Evolutionary conservation across 2,329 filamentous ascomycete genomes (phyloP).

Genomic region (Stemphylium lycopersici): DNA sequence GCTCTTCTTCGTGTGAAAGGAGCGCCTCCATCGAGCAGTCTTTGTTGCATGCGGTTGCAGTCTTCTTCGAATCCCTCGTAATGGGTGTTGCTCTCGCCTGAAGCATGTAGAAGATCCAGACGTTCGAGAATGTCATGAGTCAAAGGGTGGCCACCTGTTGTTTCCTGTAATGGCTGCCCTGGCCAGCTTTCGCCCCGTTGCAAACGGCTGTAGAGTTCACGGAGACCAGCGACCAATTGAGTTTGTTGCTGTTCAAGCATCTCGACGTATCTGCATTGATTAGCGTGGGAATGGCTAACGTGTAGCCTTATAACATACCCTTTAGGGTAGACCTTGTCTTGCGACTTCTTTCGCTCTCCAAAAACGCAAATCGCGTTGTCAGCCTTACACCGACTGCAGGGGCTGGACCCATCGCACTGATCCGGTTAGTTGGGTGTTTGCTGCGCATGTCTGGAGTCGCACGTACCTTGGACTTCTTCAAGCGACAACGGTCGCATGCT

Average conservation of each 20-base stretch:
- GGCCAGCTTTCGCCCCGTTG: conserved; percentile 62
- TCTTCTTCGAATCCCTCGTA: conserved; percentile 65
- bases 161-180: conserved; percentile 59
- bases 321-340: conserved; percentile 72
- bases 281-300: conserved; percentile 4
- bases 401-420: conserved; percentile 66
- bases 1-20: conserved; percentile 59
- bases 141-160: conserved; percentile 61
- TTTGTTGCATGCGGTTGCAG: conserved; percentile 60
- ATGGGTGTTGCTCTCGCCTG: conserved; percentile 53
- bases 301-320: conserved; percentile 52
- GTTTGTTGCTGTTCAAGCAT: conserved; percentile 71
- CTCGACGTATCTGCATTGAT: conserved; percentile 62
- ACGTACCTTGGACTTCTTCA: conserved; percentile 70
- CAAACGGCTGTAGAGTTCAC: conserved; percentile 64
- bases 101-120: conserved; percentile 62
- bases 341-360: conserved; percentile 69
- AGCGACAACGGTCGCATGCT: conserved; percentile 68
- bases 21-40: conserved; percentile 60
- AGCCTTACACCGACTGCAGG: conserved; percentile 66
- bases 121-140: conserved; percentile 69
- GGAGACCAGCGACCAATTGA: conserved; percentile 66
- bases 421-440: conserved; percentile 14
- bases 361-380: conserved; percentile 71
- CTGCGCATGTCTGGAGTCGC: background rate